These are phyloP conservation scores for Viola odorata DNA, from an alignment of 345 rosid genomes.

Conservation along the genomic window DNA sequence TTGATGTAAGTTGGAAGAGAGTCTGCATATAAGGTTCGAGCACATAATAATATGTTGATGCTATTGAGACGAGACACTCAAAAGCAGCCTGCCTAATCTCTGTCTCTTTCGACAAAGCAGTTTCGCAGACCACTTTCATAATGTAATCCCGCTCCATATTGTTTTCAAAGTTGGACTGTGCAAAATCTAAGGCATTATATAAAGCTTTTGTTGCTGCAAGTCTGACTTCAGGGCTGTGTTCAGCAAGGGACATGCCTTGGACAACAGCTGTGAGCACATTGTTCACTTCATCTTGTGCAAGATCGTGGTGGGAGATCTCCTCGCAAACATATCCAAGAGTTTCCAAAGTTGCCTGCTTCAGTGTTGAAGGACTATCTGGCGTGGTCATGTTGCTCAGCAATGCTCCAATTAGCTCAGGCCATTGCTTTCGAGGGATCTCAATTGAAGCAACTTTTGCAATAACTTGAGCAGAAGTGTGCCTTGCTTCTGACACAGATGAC, in stretches of 20 bases:
- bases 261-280: conserved; percentile 92
- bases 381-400: conserved; percentile 77
- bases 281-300: conserved; percentile 85
- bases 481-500: conserved; percentile 60
- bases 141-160: conserved; percentile 89
- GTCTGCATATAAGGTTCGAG: conserved; percentile 85
- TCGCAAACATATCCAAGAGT: conserved; percentile 91
- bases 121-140: conserved; percentile 91
- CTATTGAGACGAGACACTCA: conserved; percentile 94
- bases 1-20: conserved; percentile 80
- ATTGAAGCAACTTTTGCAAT: conserved; percentile 86
- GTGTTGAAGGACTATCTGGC: conserved; percentile 42
- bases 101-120: conserved; percentile 71
- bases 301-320: conserved; percentile 79
- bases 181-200: conserved; percentile 82
- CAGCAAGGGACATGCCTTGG: conserved; percentile 89
- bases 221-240: conserved; percentile 64
- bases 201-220: conserved; percentile 82
- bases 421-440: conserved; percentile 84
- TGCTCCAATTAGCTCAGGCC: conserved; percentile 74
- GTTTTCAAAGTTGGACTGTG: conserved; percentile 87
- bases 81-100: conserved; percentile 89
- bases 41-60: conserved; percentile 77
- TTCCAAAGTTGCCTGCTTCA: conserved; percentile 89
- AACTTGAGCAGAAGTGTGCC: conserved; percentile 90